A percentile compares a stretch with the other conserved stretches of the same genome.
Evolutionary conservation across 192 early-diverging fungal species (phyloP).

Genomic region (Gryganskiella cystojenkinii): DNA sequence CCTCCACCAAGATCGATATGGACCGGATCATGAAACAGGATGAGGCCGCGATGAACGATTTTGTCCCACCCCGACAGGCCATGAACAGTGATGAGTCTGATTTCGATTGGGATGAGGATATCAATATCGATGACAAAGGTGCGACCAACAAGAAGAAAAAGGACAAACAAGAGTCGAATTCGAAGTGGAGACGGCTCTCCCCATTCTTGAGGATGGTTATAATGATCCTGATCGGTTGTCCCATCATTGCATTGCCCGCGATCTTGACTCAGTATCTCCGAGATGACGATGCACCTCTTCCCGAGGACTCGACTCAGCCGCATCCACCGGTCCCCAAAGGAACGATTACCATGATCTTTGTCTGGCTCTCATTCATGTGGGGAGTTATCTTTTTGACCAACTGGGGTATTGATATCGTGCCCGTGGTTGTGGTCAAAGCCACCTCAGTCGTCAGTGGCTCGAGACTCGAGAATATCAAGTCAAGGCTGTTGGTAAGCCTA

Average conservation of each 20-base stretch:
- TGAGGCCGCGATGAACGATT: slow-evolving; percentile 50
- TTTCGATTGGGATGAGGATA: slow-evolving; percentile 50
- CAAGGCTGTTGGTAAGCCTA: slow-evolving; percentile 23
- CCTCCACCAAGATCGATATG: slow-evolving; percentile 44
- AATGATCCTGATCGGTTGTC: slow-evolving; percentile 19
- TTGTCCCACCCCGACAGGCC: slow-evolving; percentile 47
- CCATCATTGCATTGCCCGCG: slow-evolving; percentile 39
- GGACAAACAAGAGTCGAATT: neutral
- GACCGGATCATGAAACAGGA: slow-evolving; percentile 50
- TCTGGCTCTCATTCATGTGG: slow-evolving; percentile 51
- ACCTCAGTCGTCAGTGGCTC: slow-evolving; percentile 22
- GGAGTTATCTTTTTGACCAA: slow-evolving; percentile 42
- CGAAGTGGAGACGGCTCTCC: slow-evolving; percentile 31
- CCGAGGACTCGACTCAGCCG: neutral
- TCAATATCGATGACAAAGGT: slow-evolving; percentile 32
- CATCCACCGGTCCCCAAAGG: slow-evolving; percentile 18
- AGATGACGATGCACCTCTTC: slow-evolving; percentile 6
- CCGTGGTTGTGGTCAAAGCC: slow-evolving; percentile 25
- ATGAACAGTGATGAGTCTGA: slow-evolving; percentile 55
- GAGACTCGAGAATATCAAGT: slow-evolving; percentile 30
- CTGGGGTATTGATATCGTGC: slow-evolving; percentile 43
- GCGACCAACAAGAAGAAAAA: slow-evolving; percentile 7
- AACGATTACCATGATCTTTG: slow-evolving; percentile 34
- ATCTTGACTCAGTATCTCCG: slow-evolving; percentile 11
- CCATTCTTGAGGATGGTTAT: slow-evolving; percentile 43